Conservation (phyloP, 1,139 yeast genomes). For the Geotrichum candidum region DNA sequence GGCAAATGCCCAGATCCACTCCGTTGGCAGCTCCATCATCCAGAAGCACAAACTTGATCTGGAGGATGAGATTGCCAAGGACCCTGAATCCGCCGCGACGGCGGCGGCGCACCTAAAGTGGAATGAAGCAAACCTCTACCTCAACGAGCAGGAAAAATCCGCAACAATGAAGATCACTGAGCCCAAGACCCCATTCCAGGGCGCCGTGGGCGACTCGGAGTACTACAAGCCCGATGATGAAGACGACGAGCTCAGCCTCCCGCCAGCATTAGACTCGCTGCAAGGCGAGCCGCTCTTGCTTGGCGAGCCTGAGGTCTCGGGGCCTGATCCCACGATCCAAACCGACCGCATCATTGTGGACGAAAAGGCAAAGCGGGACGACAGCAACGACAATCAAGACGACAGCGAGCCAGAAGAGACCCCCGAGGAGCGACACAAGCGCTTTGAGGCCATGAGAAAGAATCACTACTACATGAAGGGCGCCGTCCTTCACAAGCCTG, state of each 20-base stretch:
- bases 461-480: constrained; percentile 72
- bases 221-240: constrained; percentile 74
- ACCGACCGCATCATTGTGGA: constrained; percentile 28
- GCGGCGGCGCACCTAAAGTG: constrained; percentile 47
- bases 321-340: constrained; percentile 25
- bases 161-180: constrained; percentile 86
- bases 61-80: constrained; percentile 9
- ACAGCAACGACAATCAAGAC: constrained; percentile 35
- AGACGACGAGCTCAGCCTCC: constrained; percentile 37
- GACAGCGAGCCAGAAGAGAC: constrained; percentile 41
- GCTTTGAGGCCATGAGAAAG: constrained; percentile 71
- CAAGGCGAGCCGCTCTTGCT: constrained; percentile 41
- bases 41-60: constrained; percentile 19
- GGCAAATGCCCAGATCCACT: constrained; percentile 39
- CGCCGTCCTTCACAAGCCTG: constrained; percentile 35
- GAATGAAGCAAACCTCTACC: constrained; percentile 66
- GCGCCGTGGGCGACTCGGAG: constrained; percentile 83
- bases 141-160: constrained; percentile 62
- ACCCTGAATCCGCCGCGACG: constrained; percentile 1
- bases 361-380: constrained; percentile 22
- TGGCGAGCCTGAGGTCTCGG: constrained; percentile 47
- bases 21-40: constrained; percentile 28
- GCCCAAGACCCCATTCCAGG: constrained; percentile 96
- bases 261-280: constrained; percentile 32
- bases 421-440: constrained; percentile 57